Evolutionary conservation across 768 basidiomycete species (phyloP).

Genomic region (Leucogyrophana mollusca): DNA sequence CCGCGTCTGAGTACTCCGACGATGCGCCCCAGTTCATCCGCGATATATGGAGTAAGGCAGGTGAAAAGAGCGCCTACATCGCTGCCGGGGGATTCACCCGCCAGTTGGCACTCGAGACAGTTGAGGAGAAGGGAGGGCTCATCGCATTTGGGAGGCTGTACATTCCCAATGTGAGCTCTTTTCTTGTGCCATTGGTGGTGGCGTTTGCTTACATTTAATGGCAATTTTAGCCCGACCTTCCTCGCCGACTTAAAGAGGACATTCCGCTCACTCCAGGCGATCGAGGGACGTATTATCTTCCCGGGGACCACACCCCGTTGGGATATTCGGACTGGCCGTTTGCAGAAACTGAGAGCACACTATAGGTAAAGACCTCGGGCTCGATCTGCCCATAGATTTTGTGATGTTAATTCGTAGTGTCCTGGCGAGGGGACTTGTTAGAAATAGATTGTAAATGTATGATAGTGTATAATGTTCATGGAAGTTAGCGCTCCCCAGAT

Average conservation of each 20-base stretch:
- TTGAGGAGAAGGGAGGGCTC: conserved; percentile 3
- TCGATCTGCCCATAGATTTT: too few species aligned
- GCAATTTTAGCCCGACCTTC: conserved; percentile 33
- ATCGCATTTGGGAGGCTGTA: conserved; percentile 7
- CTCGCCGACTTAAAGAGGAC: conserved; percentile 25
- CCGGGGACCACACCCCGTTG: conserved; percentile 18
- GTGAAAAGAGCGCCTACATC: background rate
- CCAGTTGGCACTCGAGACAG: conserved; percentile 1
- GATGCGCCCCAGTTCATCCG: conserved; percentile 27
- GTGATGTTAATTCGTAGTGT: too few species aligned
- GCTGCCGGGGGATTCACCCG: conserved; percentile 5
- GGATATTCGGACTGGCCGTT: conserved; percentile 34
- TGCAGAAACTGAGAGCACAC: too few species aligned
- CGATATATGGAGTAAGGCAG: conserved; percentile 22
- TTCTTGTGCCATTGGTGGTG: background rate
- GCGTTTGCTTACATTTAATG: background rate
- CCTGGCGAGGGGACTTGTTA: too few species aligned
- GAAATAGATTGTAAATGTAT: too few species aligned
- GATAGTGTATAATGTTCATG: too few species aligned
- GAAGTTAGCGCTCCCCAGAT: too few species aligned
- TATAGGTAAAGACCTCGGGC: too few species aligned
- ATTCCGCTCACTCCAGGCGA: conserved; percentile 24
- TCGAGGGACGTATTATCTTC: conserved; percentile 26
- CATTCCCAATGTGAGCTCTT: conserved; percentile 5
- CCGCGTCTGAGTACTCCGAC: conserved; percentile 9